A percentile compares a stretch with the other conserved stretches of the same genome.
These are phyloP conservation scores for Acorus calamus DNA, from an alignment of 106 monocot genomes.

Conservation along the genomic window DNA sequence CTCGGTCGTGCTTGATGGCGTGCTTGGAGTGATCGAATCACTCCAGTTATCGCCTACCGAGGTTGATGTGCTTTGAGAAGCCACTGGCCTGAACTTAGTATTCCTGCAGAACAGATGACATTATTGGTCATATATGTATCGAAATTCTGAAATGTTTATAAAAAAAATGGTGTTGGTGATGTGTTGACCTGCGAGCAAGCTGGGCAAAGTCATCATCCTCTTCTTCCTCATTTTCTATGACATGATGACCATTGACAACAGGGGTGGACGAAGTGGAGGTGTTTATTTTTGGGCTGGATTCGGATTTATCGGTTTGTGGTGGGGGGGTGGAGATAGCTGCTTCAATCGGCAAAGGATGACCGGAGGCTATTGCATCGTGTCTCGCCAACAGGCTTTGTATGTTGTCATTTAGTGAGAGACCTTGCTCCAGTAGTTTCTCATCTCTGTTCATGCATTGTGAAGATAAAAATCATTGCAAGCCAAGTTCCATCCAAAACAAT, in stretches of 20 bases:
- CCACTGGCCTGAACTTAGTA: slow-evolving; percentile 20
- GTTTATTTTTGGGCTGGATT: slow-evolving; percentile 9
- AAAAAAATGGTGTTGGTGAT: background rate
- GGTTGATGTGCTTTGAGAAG: slow-evolving; percentile 6
- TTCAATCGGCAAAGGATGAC: slow-evolving; percentile 43
- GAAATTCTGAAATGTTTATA: background rate
- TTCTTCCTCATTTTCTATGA: slow-evolving; percentile 31
- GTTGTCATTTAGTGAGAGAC: slow-evolving; percentile 68
- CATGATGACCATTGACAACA: background rate
- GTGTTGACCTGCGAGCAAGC: slow-evolving; percentile 55
- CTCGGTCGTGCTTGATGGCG: slow-evolving; percentile 14
- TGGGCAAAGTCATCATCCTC: slow-evolving; percentile 66
- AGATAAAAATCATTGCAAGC: background rate
- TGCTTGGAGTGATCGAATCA: slow-evolving; percentile 3
- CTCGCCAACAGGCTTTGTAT: slow-evolving; percentile 61
- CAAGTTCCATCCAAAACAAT: background rate
- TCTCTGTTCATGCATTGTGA: slow-evolving; percentile 32
- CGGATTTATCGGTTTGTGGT: background rate
- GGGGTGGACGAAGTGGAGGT: background rate
- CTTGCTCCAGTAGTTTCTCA: slow-evolving; percentile 64
- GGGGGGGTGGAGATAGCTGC: background rate
- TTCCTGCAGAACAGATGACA: slow-evolving; percentile 31
- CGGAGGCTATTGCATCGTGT: slow-evolving; percentile 57
- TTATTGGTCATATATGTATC: too few relatives aligned
- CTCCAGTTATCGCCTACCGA: slow-evolving; percentile 14